phyloP scores from a whole-genome alignment of 192 early-diverging fungal genomes.

The Gryganskiella cystojenkinii region DNA sequence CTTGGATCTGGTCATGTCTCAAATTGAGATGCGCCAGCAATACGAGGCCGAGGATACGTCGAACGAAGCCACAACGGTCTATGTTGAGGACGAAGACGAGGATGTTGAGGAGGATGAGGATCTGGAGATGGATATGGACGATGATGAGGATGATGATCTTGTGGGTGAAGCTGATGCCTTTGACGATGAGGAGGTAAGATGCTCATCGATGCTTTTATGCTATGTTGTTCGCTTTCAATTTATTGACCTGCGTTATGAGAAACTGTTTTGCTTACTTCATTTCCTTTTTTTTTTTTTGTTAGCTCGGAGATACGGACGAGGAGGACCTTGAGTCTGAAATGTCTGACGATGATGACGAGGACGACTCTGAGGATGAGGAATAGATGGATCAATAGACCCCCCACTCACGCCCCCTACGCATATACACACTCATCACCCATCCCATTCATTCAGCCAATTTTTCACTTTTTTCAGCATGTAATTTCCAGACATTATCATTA shows the following conservation, averaged over 20 bases:
- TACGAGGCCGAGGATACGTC: conserved; percentile 48
- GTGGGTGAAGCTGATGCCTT: conserved; percentile 38
- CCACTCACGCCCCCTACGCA: too few relatives aligned
- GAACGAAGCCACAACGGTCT: conserved; percentile 56
- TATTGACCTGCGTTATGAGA: not conserved
- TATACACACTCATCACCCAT: too few relatives aligned
- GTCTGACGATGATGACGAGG: conserved; percentile 50
- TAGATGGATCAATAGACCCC: conserved; percentile 9
- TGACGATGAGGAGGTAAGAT: conserved; percentile 40
- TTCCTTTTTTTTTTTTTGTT: not conserved
- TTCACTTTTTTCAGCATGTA: too few relatives aligned
- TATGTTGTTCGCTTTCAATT: not conserved
- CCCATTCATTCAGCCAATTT: too few relatives aligned
- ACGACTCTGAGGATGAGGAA: conserved; percentile 54
- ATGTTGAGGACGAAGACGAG: conserved; percentile 57
- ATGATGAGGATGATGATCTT: conserved; percentile 47
- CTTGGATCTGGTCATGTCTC: conserved; percentile 62
- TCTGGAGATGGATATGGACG: conserved; percentile 37
- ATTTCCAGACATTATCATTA: too few relatives aligned
- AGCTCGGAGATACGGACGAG: conserved; percentile 26
- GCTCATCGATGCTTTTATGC: not conserved
- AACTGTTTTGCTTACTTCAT: not conserved
- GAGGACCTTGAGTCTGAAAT: conserved; percentile 55
- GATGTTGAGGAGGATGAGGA: conserved; percentile 42
- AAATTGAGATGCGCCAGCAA: conserved; percentile 55